phyloP scores from a whole-genome alignment of 495 filamentous ascomycete species.

The Penicillium diatomitis region DNA sequence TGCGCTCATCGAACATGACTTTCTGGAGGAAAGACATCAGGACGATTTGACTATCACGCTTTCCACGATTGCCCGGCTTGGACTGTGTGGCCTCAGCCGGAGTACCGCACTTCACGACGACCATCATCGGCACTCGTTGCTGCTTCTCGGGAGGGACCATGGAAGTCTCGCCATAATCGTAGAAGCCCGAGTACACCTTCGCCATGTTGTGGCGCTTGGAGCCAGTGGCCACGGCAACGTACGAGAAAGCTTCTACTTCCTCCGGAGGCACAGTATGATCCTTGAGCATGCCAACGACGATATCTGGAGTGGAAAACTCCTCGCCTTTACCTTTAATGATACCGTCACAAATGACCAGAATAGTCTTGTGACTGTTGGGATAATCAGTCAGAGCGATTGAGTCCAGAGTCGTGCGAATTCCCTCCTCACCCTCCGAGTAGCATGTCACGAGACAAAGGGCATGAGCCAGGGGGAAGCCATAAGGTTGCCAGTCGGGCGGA shows the following conservation, averaged over 20 bases:
- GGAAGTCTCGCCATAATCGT: constrained; percentile 83
- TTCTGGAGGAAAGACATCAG: constrained; percentile 99
- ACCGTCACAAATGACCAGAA: constrained; percentile 94
- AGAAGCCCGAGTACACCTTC: constrained; percentile 95
- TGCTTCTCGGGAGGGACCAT: constrained; percentile 77
- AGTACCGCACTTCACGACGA: constrained; percentile 92
- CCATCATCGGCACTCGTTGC: constrained; percentile 98
- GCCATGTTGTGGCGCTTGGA: constrained; percentile 99
- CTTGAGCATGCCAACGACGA: constrained; percentile 86
- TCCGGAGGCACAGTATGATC: constrained; percentile 71
- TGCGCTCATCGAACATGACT: constrained; percentile 99
- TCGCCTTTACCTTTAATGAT: constrained; percentile 97
- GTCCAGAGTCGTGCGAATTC: constrained; percentile 87
- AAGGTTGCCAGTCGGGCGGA: constrained; percentile 94
- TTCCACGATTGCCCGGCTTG: constrained; percentile 95
- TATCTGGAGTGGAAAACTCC: constrained; percentile 77
- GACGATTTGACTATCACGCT: constrained; percentile 97
- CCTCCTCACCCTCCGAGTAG: constrained; percentile 93
- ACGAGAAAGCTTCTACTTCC: constrained; percentile 82
- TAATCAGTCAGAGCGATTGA: constrained; percentile 98
- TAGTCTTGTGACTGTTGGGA: constrained; percentile 95
- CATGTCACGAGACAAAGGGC: constrained; percentile 91
- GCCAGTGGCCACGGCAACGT: constrained; percentile 92
- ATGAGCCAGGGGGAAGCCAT: constrained; percentile 90
- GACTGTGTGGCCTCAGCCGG: constrained; percentile 68